A percentile compares a stretch with the other conserved stretches of the same genome.
phyloP scores from a whole-genome alignment of 441 rosid genomes.

The Populus tomentosa region DNA sequence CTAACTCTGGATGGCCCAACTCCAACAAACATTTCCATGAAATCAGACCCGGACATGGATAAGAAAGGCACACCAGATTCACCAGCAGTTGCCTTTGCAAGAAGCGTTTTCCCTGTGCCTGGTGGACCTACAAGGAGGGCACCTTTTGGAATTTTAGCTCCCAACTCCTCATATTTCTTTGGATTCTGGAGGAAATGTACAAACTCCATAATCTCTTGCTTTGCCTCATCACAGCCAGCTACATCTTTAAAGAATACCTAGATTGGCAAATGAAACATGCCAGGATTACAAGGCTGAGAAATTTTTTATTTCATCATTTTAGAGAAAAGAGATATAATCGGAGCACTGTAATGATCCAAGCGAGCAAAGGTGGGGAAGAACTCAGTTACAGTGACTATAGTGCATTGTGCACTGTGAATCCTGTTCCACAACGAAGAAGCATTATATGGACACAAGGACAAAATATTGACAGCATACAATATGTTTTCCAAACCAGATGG shows the following conservation, averaged over 20 bases:
- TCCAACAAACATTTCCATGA: slow-evolving; percentile 72
- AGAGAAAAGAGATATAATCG: not conserved
- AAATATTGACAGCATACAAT: not conserved
- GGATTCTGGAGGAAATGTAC: slow-evolving; percentile 74
- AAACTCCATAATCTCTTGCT: slow-evolving; percentile 70
- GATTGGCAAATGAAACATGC: slow-evolving; percentile 19
- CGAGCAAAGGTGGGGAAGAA: not conserved
- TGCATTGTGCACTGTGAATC: not conserved
- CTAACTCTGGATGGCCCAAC: slow-evolving; percentile 69
- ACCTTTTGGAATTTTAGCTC: slow-evolving; percentile 69
- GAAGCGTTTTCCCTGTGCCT: slow-evolving; percentile 71
- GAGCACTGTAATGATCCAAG: not conserved
- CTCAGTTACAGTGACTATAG: not conserved
- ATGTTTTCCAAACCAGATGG: not conserved
- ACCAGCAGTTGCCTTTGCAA: slow-evolving; percentile 74
- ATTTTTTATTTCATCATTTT: not conserved
- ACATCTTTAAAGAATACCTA: slow-evolving; percentile 63
- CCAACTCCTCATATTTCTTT: slow-evolving; percentile 58
- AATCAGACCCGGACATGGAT: slow-evolving; percentile 63
- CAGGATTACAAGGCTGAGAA: slow-evolving; percentile 8
- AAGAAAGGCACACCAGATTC: slow-evolving; percentile 67
- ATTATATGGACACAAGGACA: slow-evolving; percentile 1
- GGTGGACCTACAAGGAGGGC: slow-evolving; percentile 69
- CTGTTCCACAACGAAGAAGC: not conserved
- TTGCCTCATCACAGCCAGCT: slow-evolving; percentile 77